These are phyloP conservation scores for Cyclotella sp. DNA, from an alignment of 108 stramenopile genomes.

Conservation along the genomic window DNA sequence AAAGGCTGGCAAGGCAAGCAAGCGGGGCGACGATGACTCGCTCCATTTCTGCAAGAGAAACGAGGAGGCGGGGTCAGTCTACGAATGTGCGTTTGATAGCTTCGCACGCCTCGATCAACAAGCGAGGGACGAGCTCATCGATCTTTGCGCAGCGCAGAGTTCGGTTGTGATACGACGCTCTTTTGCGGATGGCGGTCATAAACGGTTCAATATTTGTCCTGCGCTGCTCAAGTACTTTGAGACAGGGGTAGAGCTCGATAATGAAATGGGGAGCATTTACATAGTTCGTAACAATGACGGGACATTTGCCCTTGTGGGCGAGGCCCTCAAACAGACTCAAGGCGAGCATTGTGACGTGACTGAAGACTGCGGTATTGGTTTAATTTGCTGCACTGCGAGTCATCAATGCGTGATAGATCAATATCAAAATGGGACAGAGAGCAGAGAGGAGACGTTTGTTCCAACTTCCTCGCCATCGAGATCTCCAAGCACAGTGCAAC, in stretches of 20 bases:
- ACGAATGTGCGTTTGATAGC: neutral
- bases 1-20: constrained; percentile 5
- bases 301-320: neutral
- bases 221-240: constrained; percentile 3
- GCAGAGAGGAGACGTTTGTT: neutral
- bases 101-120: neutral
- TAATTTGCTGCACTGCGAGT: neutral
- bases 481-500: neutral
- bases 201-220: neutral
- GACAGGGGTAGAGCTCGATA: neutral
- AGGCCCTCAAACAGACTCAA: neutral
- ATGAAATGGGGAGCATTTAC: neutral
- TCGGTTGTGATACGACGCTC: neutral
- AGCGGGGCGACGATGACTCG: neutral
- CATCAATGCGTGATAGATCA: neutral
- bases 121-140: neutral
- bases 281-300: neutral
- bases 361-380: neutral
- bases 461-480: neutral
- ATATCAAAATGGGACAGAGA: neutral
- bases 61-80: neutral
- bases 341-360: neutral
- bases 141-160: constrained; percentile 4
- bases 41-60: neutral
- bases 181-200: neutral